A percentile compares a stretch with the other conserved stretches of the same genome.
Evolutionary conservation across 2,329 filamentous ascomycete genomes (phyloP).

Genomic region (Calonectria montana): DNA sequence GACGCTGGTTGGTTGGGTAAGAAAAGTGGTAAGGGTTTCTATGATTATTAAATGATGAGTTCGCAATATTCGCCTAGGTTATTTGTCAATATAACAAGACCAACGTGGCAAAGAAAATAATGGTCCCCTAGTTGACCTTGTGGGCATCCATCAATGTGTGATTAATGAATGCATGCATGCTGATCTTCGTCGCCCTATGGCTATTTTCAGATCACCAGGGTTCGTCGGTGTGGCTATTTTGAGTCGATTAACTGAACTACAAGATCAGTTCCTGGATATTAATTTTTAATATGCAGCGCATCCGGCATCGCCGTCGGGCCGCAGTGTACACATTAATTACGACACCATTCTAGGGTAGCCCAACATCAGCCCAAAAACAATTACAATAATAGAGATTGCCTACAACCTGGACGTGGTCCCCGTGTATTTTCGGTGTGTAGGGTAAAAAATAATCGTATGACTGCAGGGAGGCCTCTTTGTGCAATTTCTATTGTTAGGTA

Average conservation of each 20-base stretch:
- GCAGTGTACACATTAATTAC: not conserved
- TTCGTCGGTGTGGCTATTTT: not conserved
- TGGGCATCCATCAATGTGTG: not conserved
- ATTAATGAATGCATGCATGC: not conserved
- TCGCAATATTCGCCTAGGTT: not conserved
- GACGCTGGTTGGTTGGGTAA: conserved; percentile 98
- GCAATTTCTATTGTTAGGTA: not conserved
- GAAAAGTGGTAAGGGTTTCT: conserved; percentile 97
- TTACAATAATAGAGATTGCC: not conserved
- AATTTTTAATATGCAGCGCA: not conserved
- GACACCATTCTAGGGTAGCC: not conserved
- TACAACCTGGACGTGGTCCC: not conserved
- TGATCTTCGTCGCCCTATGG: not conserved
- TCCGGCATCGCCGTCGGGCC: not conserved
- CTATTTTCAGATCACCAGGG: not conserved
- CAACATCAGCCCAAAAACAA: not conserved
- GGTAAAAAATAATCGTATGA: not conserved
- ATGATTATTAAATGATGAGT: conserved; percentile 74
- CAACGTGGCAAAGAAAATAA: not conserved
- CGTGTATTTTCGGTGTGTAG: not conserved
- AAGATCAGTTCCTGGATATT: not conserved
- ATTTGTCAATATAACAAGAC: no score
- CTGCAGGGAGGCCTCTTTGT: not conserved
- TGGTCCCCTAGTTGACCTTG: no score
- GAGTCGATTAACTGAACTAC: not conserved